Evolutionary conservation across 495 filamentous ascomycete genomes (phyloP).

Genomic region (Penicillium alfredii): DNA sequence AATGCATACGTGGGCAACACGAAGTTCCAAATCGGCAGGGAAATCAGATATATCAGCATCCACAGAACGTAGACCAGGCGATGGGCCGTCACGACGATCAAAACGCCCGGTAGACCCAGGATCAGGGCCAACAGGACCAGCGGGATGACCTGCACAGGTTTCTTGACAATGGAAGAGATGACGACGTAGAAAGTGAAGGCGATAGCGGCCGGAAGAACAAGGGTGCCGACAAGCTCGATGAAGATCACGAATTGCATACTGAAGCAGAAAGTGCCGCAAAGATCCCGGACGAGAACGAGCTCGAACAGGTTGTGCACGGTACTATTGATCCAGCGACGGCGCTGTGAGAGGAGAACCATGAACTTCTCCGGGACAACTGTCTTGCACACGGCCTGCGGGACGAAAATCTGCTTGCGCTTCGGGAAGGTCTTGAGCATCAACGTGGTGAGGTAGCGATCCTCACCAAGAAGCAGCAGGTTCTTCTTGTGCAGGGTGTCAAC

Average conservation of each 20-base stretch:
- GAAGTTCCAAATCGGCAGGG: slow-evolving; percentile 97
- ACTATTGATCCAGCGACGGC: slow-evolving; percentile 98
- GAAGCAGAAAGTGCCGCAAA: slow-evolving; percentile 99
- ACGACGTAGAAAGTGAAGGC: slow-evolving; percentile 95
- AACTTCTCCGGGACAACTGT: slow-evolving; percentile 94
- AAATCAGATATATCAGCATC: slow-evolving; percentile 94
- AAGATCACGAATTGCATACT: slow-evolving; percentile 99
- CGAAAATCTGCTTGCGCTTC: slow-evolving; percentile 97
- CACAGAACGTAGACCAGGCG: slow-evolving; percentile 88
- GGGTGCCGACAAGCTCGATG: slow-evolving; percentile 89
- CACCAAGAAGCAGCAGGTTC: slow-evolving; percentile 90
- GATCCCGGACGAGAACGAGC: slow-evolving; percentile 87
- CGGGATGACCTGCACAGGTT: slow-evolving; percentile 86
- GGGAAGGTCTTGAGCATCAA: slow-evolving; percentile 99
- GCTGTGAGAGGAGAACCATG: slow-evolving; percentile 85
- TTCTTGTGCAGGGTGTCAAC: slow-evolving; percentile 99
- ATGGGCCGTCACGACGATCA: slow-evolving; percentile 95
- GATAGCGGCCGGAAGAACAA: slow-evolving; percentile 93
- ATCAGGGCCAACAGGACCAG: slow-evolving; percentile 87
- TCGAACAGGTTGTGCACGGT: slow-evolving; percentile 99
- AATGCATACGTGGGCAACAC: slow-evolving; percentile 90
- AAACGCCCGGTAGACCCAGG: slow-evolving; percentile 83
- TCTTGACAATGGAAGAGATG: slow-evolving; percentile 75
- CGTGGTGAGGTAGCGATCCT: slow-evolving; percentile 94
- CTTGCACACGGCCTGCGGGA: slow-evolving; percentile 98